Percentiles rank a stretch among this genome's conserved stretches.
These are phyloP conservation scores for Parathielavia hyrcaniae DNA, from an alignment of 495 filamentous ascomycete genomes.

Conservation along the genomic window DNA sequence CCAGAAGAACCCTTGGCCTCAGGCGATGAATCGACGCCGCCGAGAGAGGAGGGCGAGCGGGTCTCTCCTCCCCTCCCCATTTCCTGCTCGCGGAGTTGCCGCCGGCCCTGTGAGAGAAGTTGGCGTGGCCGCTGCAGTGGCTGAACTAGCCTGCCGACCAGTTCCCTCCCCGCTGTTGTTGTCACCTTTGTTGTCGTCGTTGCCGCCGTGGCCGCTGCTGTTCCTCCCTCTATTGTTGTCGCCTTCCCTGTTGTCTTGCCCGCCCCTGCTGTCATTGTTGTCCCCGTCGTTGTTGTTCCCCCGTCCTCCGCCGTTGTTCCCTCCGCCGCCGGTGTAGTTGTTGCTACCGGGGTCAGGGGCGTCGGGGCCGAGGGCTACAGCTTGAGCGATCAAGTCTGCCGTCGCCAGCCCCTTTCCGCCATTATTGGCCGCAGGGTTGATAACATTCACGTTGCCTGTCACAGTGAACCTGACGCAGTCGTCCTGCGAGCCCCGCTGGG, in stretches of 20 bases:
- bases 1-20: background rate
- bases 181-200: conserved; percentile 9
- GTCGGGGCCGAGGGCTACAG: conserved; percentile 20
- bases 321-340: background rate
- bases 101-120: background rate
- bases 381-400: conserved; percentile 10
- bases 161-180: conserved; percentile 15
- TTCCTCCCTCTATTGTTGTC: background rate
- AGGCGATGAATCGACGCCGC: conserved; percentile 14
- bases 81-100: conserved; percentile 4
- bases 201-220: conserved; percentile 2
- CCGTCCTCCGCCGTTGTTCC: background rate
- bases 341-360: conserved; percentile 13
- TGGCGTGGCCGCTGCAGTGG: background rate
- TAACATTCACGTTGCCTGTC: conserved; percentile 10
- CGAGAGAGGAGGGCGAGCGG: conserved; percentile 20
- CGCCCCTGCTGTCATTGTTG: background rate
- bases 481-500: conserved; percentile 29
- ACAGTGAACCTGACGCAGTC: conserved; percentile 29
- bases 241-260: background rate
- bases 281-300: background rate
- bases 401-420: conserved; percentile 20
- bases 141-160: background rate
- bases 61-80: conserved; percentile 8
- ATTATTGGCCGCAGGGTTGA: conserved; percentile 23